Conservation (phyloP, 2,329 filamentous ascomycete genomes). For the Aureobasidium pullulans region DNA sequence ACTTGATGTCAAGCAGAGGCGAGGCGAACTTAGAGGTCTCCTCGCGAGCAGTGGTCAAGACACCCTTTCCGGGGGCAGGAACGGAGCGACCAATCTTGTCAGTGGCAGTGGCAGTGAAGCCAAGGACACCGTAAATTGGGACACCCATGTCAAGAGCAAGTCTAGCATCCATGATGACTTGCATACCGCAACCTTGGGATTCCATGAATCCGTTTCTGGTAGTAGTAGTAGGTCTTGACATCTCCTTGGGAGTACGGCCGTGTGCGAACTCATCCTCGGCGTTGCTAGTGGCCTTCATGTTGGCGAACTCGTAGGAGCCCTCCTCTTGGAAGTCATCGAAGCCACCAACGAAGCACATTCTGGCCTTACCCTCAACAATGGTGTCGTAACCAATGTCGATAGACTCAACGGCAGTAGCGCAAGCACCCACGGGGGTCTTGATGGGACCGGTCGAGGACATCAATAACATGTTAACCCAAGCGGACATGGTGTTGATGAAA, state of each 20-base stretch:
- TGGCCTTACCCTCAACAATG: constrained; percentile 96
- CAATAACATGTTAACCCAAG: constrained; percentile 99
- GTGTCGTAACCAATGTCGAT: constrained; percentile 97
- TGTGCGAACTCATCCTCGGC: constrained; percentile 93
- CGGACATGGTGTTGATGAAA: constrained; percentile 99
- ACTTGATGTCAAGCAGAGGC: constrained; percentile 93
- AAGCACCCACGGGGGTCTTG: constrained; percentile 97
- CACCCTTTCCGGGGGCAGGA: constrained; percentile 91
- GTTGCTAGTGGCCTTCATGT: constrained; percentile 99
- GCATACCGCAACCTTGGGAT: constrained; percentile 95
- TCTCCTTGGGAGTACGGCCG: constrained; percentile 89
- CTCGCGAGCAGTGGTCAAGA: constrained; percentile 91
- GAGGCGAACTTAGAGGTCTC: constrained; percentile 86
- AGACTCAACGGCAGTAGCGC: constrained; percentile 94
- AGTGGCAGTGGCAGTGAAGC: constrained; percentile 88
- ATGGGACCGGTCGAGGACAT: constrained; percentile 95
- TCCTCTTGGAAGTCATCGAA: constrained; percentile 99
- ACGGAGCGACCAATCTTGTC: constrained; percentile 99
- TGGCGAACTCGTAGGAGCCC: constrained; percentile 98
- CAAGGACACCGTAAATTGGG: constrained; percentile 91
- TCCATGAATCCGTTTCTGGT: constrained; percentile 99
- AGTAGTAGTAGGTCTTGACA: constrained; percentile 95
- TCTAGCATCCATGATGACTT: constrained; percentile 96
- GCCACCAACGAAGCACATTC: constrained; percentile 93
- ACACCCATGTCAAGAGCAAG: constrained; percentile 97